phyloP scores from a whole-genome alignment of 495 filamentous ascomycete genomes.

The Penicillium silybi region DNA sequence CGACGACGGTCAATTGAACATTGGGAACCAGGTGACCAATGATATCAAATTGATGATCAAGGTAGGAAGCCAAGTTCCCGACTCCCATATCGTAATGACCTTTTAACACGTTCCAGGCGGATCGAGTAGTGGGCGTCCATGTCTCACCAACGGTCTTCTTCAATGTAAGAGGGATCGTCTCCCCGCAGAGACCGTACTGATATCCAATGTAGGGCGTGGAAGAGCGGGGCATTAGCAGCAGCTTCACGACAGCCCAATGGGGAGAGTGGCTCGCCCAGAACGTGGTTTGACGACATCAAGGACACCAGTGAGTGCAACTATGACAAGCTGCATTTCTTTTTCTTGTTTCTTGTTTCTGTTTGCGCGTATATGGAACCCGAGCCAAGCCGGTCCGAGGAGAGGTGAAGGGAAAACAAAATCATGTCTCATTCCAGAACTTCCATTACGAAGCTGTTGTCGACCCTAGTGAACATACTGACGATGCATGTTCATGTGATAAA shows the following conservation, averaged over 20 bases:
- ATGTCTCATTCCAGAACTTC: conserved; percentile 33
- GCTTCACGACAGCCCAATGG: conserved; percentile 79
- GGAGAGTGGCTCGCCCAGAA: conserved; percentile 79
- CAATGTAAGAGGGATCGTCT: conserved; percentile 45
- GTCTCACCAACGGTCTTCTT: conserved; percentile 88
- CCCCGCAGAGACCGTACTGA: background rate
- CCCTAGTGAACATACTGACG: conserved; percentile 22
- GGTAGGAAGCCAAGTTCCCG: conserved; percentile 32
- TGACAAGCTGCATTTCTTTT: background rate
- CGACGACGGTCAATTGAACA: conserved; percentile 63
- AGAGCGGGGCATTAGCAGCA: conserved; percentile 69
- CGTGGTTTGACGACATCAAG: conserved; percentile 46
- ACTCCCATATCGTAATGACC: background rate
- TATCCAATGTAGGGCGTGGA: conserved; percentile 57
- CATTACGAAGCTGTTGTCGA: conserved; percentile 26
- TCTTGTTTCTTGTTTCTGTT: background rate
- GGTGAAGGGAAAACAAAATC: conserved; percentile 24
- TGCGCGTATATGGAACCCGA: conserved; percentile 3
- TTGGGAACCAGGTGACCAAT: conserved; percentile 71
- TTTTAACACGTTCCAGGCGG: conserved; percentile 40
- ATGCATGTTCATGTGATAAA: conserved; percentile 20
- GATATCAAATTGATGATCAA: conserved; percentile 84
- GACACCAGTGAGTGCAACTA: background rate
- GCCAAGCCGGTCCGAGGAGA: conserved; percentile 9
- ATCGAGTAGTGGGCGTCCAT: conserved; percentile 74